Evolutionary conservation across 352 stramenopile species (phyloP), one percentile per base, ranked within the genome.

Genomic region (Phytophthora capsici): DNA sequence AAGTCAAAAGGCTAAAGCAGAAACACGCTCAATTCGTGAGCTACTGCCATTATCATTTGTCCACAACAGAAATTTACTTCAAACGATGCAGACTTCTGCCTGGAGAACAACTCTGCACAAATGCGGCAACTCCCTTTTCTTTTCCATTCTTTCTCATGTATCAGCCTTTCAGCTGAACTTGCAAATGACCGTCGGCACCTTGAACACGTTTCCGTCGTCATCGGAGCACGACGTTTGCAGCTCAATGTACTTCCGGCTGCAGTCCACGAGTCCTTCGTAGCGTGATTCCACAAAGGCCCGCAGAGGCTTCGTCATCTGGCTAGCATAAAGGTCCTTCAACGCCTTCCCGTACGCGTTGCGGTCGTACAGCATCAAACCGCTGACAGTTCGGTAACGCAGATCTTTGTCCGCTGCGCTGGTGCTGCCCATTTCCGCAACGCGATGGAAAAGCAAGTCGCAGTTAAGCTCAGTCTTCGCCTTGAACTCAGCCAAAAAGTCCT

Each of bases 341-440:
- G 76, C 60, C 69, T 93, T 89, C 47, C 69, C 78, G 58, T 85
- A 93, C 25, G 82, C 85, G 46, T 90, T 92, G 71, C 87, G 85
- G 71, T 95, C 82, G 75, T 94, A 95, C 20, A 95, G 71, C 87
- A 95, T 95, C 57, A 93, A 76, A 0, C 87, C 87, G 38, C 87
- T 93, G 32, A 95, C 85, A 20, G 65, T 69, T 32, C 77, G 66
- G 71, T 84, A 93, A 26, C 82, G 82, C 46, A 67, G 41, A 56
- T 94, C 83, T 43, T 93, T 85, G 22, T 88, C 77, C n/a, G 71
- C 84, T 4, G 66, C 69, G 19, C 58, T 55, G 32, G 79, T 77
- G 57, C 65, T 84, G 58, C 83, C 83, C 66, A 90, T 86, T 66
- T 95, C 87, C 1, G 87, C 87, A 26, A 91, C 82, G 9, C 53